Evolutionary conservation across 1,139 yeast species (phyloP).

Genomic region (Taphrina confusa): DNA sequence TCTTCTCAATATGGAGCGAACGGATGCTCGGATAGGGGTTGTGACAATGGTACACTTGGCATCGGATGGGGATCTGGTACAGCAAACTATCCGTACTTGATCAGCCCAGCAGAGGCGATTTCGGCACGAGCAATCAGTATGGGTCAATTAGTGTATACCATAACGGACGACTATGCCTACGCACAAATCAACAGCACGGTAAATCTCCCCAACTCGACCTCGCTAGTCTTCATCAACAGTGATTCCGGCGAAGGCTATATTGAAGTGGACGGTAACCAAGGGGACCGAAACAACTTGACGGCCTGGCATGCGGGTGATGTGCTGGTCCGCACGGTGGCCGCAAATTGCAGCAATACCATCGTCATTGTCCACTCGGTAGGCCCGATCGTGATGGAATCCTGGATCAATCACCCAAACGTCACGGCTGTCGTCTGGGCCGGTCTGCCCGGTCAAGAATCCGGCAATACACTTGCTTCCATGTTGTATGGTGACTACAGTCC

Average conservation of each 20-base stretch:
- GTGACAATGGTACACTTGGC: conserved; percentile 45
- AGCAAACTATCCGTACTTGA: conserved; percentile 56
- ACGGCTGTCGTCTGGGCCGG: conserved; percentile 60
- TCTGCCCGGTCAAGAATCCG: conserved; percentile 61
- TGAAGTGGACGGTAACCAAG: conserved; percentile 58
- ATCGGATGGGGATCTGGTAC: conserved; percentile 55
- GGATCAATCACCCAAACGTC: conserved; percentile 61
- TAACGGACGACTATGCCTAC: conserved; percentile 50
- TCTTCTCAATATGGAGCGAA: conserved; percentile 48
- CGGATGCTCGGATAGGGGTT: conserved; percentile 45
- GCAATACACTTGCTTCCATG: conserved; percentile 53
- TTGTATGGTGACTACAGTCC: conserved; percentile 64
- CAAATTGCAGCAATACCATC: conserved; percentile 56
- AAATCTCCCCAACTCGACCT: conserved; percentile 47
- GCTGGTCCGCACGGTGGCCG: conserved; percentile 55
- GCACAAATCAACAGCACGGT: conserved; percentile 56
- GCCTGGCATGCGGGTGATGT: conserved; percentile 65
- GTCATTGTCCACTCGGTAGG: conserved; percentile 63
- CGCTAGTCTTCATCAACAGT: conserved; percentile 52
- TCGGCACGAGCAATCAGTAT: conserved; percentile 39
- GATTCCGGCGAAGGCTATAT: conserved; percentile 63
- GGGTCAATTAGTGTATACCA: conserved; percentile 41
- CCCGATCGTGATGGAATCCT: conserved; percentile 60
- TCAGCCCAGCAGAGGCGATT: conserved; percentile 53
- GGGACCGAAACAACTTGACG: conserved; percentile 60